Base-by-base conservation (phyloP, 257 asterid species). In the Pogostemon cablin region DNA sequence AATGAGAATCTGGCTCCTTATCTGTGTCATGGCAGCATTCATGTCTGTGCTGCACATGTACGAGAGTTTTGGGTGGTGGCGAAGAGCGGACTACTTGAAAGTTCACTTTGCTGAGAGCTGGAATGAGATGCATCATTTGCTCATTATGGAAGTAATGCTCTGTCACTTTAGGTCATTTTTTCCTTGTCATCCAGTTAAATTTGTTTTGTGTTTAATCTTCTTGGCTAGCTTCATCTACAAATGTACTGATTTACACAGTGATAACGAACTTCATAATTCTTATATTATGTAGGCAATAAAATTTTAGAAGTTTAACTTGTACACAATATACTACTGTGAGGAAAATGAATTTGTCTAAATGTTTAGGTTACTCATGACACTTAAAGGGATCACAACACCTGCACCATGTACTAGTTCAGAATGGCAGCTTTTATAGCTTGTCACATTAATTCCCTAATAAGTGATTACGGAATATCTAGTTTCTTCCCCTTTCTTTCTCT, bases 121-220 rank as follows among this genome's bases (percentile, higher is more conserved):
- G 98, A 95, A 95, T 77, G 99, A 95, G 89, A 91, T 95, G 99
- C 99, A 95, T 78, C 99, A 95, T 86, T 84, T 95, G 68, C 99
- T 95, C 76, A 95, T 95, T 71, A 95, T 95, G 99, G 99, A 91
- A 81, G 99, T 89, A 88, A 84, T 78, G 69, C 68, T 72, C 68
- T 25, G 61, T 62, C 68, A 39, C 54, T 52, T 65, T 60, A 73
- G 56, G 71, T 68, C 38, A 49, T 72, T 65, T n/a, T 55, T 62
- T 57, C 32, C 62, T 47, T 41, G 3, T 61, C 55, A 42, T 7
- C 66, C 11, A 5, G 46, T 78, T 67, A 40, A 55, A 64, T 20
- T 12, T 42, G 56, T 58, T 65, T 9, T 59, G 59, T 25, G 12
- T 42, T 32, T 39, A 17, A 65, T 74, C 67, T 20, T 58, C 9